Percentiles rank a stretch among this genome's conserved stretches.
phyloP scores from a whole-genome alignment of 2,329 filamentous ascomycete species.

The Raffaelea arxii region DNA sequence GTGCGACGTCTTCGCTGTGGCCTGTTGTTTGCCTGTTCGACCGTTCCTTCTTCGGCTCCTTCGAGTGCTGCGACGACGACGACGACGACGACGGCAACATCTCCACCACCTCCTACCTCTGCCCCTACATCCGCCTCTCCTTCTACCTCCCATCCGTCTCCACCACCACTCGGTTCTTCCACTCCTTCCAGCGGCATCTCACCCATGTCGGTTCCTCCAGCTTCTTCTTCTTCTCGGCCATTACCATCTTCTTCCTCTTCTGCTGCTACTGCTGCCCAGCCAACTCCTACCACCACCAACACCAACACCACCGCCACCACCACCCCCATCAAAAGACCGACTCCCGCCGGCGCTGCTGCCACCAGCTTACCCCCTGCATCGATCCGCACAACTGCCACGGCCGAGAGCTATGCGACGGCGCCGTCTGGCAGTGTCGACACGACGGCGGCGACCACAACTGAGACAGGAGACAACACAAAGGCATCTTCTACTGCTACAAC shows the following conservation, averaged over 20 bases:
- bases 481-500: slow-evolving; percentile 27
- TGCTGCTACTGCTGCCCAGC: too few species aligned
- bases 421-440: background rate
- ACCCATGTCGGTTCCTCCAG: too few species aligned
- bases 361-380: background rate
- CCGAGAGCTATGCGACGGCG: slow-evolving; percentile 5
- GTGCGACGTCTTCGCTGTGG: slow-evolving; percentile 49
- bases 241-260: too few species aligned
- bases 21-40: slow-evolving; percentile 52
- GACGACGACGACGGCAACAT: background rate
- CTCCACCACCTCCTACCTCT: background rate
- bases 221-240: too few species aligned
- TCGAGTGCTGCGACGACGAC: background rate
- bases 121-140: background rate
- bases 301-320: background rate
- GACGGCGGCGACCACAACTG: background rate
- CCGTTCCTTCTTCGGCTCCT: slow-evolving; percentile 17
- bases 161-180: too few species aligned
- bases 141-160: background rate
- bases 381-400: background rate
- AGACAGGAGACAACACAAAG: slow-evolving; percentile 4
- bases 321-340: background rate
- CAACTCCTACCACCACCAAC: too few species aligned
- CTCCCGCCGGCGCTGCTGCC: background rate
- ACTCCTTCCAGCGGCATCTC: background rate